Conservation (phyloP, 2,329 filamentous ascomycete genomes). For the Microcyclosporella mali region DNA sequence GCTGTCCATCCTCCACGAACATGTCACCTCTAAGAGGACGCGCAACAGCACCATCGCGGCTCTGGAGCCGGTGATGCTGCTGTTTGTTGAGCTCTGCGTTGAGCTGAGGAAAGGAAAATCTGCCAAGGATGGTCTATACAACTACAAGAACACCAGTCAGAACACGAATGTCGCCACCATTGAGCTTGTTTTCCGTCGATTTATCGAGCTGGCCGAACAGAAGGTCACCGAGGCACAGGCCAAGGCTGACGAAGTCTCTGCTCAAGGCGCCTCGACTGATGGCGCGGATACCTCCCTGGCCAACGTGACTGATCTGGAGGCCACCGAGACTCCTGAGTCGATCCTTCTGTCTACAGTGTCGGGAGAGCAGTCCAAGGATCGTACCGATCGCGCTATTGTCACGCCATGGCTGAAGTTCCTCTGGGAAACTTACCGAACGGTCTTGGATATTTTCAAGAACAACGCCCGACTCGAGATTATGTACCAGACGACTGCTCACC, state of each 20-base stretch:
- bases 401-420: constrained; percentile 99
- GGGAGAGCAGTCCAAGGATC: constrained; percentile 93
- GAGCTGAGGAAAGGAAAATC: constrained; percentile 97
- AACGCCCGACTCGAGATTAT: constrained; percentile 95
- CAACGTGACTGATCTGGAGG: constrained; percentile 91
- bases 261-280: constrained; percentile 64
- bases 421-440: constrained; percentile 98
- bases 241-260: constrained; percentile 93
- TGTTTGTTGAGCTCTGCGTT: constrained; percentile 93
- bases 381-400: constrained; percentile 95
- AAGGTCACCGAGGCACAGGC: constrained; percentile 95
- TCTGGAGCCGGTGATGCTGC: constrained; percentile 95
- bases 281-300: constrained; percentile 66
- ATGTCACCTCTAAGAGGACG: constrained; percentile 96
- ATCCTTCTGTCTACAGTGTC: constrained; percentile 97
- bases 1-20: constrained; percentile 92
- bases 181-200: constrained; percentile 93
- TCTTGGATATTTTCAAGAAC: constrained; percentile 97
- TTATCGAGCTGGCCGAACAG: constrained; percentile 92
- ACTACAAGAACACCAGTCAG: constrained; percentile 99
- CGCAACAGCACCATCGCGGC: constrained; percentile 95
- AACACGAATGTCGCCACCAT: constrained; percentile 98
- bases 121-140: constrained; percentile 96
- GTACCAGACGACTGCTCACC: constrained; percentile 96
- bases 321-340: constrained; percentile 94